Evolutionary conservation across 2,329 filamentous ascomycete species (phyloP), one percentile per base, ranked within the genome.

Genomic region (Fusarium pininemorale): DNA sequence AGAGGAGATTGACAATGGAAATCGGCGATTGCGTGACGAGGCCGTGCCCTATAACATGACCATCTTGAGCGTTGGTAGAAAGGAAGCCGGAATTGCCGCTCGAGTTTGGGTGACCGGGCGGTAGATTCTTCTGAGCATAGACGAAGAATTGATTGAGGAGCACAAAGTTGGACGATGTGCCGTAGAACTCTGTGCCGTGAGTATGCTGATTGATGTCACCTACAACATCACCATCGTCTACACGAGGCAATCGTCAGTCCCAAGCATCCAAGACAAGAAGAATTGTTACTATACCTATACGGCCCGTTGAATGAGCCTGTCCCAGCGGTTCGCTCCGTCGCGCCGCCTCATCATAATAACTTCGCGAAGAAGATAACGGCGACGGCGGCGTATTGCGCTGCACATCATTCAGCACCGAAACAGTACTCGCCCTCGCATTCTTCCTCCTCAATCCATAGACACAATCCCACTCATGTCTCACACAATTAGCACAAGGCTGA

Each of bases 131-230:
- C 22, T 63, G 60, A 12, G 60, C 60, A 26, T 63, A 63, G 6
- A 59, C 24, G 18, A 63, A 63, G n/a, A 63, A 63, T 26, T 63
- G 60, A 16, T 63, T 63, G 14, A 63, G 60, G 1, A 63, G 41
- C 2, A 63, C 60, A 45, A 63, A 63, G 22, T 63, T 63, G 16
- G 60, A 63, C 4, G 60, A 63, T 15, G 60, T 63, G 2, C 60
- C 60, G 20, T 63, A 63, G 39, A 59, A 63, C 32, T 63, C 60
- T 6, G 60, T 63, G 3, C 60, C 60, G 9, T 63, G 60, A 5
- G 60, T 63, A 7, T 63, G 60, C 20, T 63, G 60, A 20, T 63
- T 63, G 32, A 63, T 63, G 24, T 63, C 60, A 2, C 60, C 60
- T 3, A 63, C 60, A 24, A 45, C 60, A 47, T 63, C 60, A 10